Evolutionary conservation across 169 alveolate genomes (phyloP).

Genomic region (Plasmodium knowlesi): DNA sequence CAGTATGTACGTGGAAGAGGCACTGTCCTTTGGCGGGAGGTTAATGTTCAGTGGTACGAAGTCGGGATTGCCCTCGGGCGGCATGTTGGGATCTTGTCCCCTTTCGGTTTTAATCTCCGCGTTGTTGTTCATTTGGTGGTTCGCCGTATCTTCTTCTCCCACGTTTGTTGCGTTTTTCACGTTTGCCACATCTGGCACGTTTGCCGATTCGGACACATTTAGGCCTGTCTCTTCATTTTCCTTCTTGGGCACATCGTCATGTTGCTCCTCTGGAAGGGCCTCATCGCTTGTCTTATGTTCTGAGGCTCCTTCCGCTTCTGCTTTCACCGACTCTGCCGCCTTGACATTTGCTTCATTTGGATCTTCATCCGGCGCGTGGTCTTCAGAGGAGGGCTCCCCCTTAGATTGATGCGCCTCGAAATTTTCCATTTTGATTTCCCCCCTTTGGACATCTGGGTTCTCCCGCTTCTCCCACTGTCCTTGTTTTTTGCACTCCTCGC

Average conservation of each 20-base stretch:
- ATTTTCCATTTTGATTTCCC: neutral
- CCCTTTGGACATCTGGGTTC: neutral
- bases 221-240: neutral
- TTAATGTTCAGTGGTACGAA: constrained; percentile 10
- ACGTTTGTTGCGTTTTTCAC: too few species aligned
- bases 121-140: neutral
- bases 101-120: neutral
- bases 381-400: neutral
- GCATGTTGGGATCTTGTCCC: neutral
- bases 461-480: neutral
- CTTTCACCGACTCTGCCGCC: neutral
- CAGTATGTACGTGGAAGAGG: constrained; percentile 44
- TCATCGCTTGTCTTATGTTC: neutral
- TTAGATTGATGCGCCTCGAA: neutral
- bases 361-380: neutral
- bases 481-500: neutral
- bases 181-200: too few species aligned
- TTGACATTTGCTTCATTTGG: neutral
- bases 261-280: neutral
- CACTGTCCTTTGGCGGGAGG: neutral
- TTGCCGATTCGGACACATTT: neutral
- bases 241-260: neutral
- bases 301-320: neutral
- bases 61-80: neutral
- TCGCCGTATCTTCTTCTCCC: neutral